Evolutionary conservation across 2,329 filamentous ascomycete species (phyloP), one percentile per base, ranked within the genome.

Genomic region (Apiospora aurea): DNA sequence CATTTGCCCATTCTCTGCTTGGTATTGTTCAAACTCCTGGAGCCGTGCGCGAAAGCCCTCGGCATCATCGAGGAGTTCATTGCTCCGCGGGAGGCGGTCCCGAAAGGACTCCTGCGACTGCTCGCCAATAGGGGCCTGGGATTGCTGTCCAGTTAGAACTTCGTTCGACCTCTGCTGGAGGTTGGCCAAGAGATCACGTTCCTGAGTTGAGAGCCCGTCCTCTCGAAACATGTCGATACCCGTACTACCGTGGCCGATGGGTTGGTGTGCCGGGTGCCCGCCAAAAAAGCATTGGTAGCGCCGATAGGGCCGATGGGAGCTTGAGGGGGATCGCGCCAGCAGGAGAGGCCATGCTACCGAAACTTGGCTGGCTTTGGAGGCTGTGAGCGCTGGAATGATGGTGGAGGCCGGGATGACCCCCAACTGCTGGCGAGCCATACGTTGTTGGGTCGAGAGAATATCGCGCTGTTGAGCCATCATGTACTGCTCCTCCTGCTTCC

Each of bases 401-500:
- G 78, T 98, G 95, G 11, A 98, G 87, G 72, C 85, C 78, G 71
- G 85, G 78, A 71, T 87, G 85, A 66, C 86, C 86, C 87, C 89
- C 77, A 93, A 87, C 71, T 91, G 92, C 80, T 94, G 92, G 80
- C 95, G 92, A 69, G 91, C 87, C 72, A 95, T 91, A 8, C 89
- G 88, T 78, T 97, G 95, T 79, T 97, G 95, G 75, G 95, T 93
- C 74, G 95, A 93, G 71, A 98, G 89, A 76, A 94, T 94, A 80
- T 99, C 96, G 76, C 97, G 94, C 82, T 99, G 96, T 57, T 96
- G 92, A 66, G 97, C 96, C 90, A 98, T 97, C 47, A 97, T 87
- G 80, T 96, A 97, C 81, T 99, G 96, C 79, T 99, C 97, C 82
- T 99, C 96, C 81, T 99, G 96, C 85, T 99, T 99, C 70, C 96